Conservation (phyloP, 257 asterid species). For the Lithospermum erythrorhizon region DNA sequence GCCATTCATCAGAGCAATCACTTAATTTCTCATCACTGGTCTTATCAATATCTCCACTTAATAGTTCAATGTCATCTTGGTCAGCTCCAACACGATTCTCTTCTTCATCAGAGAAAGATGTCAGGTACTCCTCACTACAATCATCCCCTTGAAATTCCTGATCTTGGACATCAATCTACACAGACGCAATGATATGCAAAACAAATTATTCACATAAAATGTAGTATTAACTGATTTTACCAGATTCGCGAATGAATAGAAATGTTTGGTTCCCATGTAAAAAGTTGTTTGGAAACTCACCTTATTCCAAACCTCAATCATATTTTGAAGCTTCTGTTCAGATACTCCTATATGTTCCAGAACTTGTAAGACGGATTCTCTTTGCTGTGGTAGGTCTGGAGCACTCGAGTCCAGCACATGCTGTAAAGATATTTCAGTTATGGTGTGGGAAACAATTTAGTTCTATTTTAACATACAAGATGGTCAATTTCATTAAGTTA, state of each 20-base stretch:
- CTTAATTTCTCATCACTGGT: too few relatives aligned
- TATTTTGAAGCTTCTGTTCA: conserved; percentile 66
- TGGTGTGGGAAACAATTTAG: neutral
- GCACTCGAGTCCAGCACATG: conserved; percentile 94
- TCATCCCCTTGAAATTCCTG: conserved; percentile 25
- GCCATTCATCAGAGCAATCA: neutral
- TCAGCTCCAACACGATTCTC: conserved; percentile 21
- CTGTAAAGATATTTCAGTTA: conserved; percentile 28
- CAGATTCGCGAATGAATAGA: neutral
- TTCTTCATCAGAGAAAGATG: conserved; percentile 28
- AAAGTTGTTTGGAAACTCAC: conserved; percentile 8
- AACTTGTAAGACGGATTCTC: conserved; percentile 71
- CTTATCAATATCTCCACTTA: conserved; percentile 1
- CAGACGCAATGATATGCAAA: conserved; percentile 1
- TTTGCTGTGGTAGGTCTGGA: conserved; percentile 61
- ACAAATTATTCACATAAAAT: neutral
- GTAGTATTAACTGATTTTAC: neutral
- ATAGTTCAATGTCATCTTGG: conserved; percentile 12
- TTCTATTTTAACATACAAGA: neutral
- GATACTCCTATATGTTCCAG: conserved; percentile 72
- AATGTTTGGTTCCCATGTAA: neutral
- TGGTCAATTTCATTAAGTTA: neutral
- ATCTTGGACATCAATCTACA: conserved; percentile 65
- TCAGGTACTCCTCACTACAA: conserved; percentile 25
- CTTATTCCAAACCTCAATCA: conserved; percentile 99